phyloP scores from a whole-genome alignment of 129 eudicot genomes.

The Kitagawia praeruptora region DNA sequence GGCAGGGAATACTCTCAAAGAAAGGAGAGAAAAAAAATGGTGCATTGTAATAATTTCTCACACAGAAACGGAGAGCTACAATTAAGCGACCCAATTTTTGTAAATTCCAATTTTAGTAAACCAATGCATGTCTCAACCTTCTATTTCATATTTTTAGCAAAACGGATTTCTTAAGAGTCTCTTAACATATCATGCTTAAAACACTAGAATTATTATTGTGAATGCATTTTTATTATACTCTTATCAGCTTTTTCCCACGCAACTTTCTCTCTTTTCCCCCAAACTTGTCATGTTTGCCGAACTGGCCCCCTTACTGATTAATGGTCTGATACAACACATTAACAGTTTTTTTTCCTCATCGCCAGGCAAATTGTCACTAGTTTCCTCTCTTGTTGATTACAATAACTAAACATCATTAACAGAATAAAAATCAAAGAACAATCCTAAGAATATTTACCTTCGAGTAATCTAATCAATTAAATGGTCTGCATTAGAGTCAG shows the following conservation, averaged over 20 bases:
- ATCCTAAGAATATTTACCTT: not conserved
- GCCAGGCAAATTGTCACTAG: not conserved
- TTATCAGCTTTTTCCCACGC: not conserved
- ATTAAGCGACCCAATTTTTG: conserved; percentile 24
- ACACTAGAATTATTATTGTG: not conserved
- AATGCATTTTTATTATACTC: not conserved
- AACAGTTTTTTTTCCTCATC: not conserved
- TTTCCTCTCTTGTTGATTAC: not conserved
- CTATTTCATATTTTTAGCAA: not conserved
- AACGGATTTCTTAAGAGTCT: not conserved
- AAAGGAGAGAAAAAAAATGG: conserved; percentile 19
- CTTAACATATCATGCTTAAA: not conserved
- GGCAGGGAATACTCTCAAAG: conserved; percentile 42
- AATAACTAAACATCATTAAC: not conserved
- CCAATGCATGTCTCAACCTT: conserved; percentile 2
- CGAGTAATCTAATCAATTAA: not conserved
- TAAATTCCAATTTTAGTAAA: conserved; percentile 16
- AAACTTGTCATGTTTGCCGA: not conserved
- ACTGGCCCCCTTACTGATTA: not conserved
- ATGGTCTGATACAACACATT: not conserved
- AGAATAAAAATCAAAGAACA: too few species aligned
- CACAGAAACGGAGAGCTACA: conserved; percentile 25
- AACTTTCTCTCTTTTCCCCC: not conserved
- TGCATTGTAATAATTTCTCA: conserved; percentile 37
- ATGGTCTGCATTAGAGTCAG: not conserved